Percentiles rank a stretch among this genome's conserved stretches.
Conservation (phyloP, 768 basidiomycete genomes). For the Amanita phalloides region DNA sequence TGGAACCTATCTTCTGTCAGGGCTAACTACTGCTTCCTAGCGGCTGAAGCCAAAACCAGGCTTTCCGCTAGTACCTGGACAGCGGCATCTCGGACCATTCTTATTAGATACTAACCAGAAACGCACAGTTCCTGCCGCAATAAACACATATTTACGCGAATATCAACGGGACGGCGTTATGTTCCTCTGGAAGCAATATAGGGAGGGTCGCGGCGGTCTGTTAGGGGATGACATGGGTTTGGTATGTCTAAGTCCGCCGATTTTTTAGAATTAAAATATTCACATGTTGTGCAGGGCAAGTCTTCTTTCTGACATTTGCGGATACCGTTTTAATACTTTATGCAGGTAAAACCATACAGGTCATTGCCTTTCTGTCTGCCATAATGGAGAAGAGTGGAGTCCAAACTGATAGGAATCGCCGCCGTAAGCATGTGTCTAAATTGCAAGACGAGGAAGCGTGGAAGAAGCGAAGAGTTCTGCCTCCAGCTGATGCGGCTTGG, state of each 20-base stretch:
- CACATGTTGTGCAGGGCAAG: conserved; percentile 14
- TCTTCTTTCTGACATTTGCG: not conserved
- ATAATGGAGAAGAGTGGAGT: conserved; percentile 81
- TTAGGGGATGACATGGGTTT: conserved; percentile 97
- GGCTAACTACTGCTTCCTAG: conserved; percentile 14
- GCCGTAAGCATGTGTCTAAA: conserved; percentile 53
- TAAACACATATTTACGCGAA: conserved; percentile 81
- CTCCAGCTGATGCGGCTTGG: conserved; percentile 65
- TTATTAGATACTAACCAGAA: conserved; percentile 35
- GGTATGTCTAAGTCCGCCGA: conserved; percentile 20
- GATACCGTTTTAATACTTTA: not conserved
- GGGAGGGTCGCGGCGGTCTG: conserved; percentile 60
- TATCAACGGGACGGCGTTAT: conserved; percentile 84
- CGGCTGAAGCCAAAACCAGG: conserved; percentile 38
- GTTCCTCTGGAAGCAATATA: conserved; percentile 73
- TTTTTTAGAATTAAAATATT: not conserved
- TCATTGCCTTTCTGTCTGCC: conserved; percentile 80
- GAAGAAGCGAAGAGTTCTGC: conserved; percentile 40
- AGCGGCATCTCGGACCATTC: conserved; percentile 32
- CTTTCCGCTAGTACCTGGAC: conserved; percentile 36
- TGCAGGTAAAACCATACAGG: conserved; percentile 89
- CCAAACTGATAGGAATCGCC: conserved; percentile 49
- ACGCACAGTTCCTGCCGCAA: conserved; percentile 49
- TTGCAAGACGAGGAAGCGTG: conserved; percentile 53
- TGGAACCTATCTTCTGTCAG: not conserved